Evolutionary conservation across 2,329 filamentous ascomycete species (phyloP), one percentile per base, ranked within the genome.

Genomic region (Fusarium sp.): DNA sequence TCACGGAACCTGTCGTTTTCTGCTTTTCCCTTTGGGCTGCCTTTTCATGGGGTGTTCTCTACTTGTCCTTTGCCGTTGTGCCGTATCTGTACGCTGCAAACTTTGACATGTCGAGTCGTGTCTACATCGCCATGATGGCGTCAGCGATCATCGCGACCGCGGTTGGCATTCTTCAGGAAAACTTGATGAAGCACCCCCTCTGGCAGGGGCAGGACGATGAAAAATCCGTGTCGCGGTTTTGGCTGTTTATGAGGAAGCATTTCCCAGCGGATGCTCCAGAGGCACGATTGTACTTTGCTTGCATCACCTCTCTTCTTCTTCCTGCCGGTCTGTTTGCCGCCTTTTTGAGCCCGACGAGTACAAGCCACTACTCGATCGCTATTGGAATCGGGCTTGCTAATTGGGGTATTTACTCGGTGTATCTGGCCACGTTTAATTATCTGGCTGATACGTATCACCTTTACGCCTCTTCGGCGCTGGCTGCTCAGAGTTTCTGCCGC

Each of bases 341-440:
- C 0, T 83, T 84, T 18, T 41, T 84, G 24, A 73, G 73, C 2
- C 78, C 81, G 1, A 64, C 64, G 7, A 65, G 62, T 58, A 78
- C 76, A 22, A 72, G 73, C 43, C 77, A 77, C 13, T 80, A 83
- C 50, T 71, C 77, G 0, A 76, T 79, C 24, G 81, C 82, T 0
- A 82, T 96, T 4, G 92, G 91, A 1, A 87, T 98, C 37, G 90
- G 88, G 0, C 89, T 95, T 68, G 92, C 94, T 0, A 96, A 93
- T 0, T 93, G 96, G 86, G 93, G 95, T 31, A 97, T 98, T 74
- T 96, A 94, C 81, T 92, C 91, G 45, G 91, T 98, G 39, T 97
- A 97, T 80, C 88, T 98, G 1, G 92, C 95, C 4, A 94, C 95
- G 0, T 98, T 98, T 85, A 98, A 98, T 81, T 98, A 97, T 77